phyloP scores from a whole-genome alignment of 495 filamentous ascomycete species.

The Aspergillus steynii region DNA sequence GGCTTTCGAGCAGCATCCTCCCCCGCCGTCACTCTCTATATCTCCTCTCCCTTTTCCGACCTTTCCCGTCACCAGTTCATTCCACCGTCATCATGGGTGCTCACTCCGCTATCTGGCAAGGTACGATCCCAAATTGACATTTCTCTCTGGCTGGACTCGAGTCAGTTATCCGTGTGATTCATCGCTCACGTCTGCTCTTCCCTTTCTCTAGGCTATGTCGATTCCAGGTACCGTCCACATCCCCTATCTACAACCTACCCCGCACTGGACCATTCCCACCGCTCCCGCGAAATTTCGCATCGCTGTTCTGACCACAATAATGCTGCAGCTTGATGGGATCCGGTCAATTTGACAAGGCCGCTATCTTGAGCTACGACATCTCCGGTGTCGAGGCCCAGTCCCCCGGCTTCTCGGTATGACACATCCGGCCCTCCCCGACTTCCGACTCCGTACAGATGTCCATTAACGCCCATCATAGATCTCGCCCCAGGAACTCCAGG shows the following conservation, averaged over 20 bases:
- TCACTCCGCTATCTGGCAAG: constrained; percentile 56
- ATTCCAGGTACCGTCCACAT: constrained; percentile 57
- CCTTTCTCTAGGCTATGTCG: constrained; percentile 58
- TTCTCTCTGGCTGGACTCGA: background rate
- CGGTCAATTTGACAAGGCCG: constrained; percentile 82
- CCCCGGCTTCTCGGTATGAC: constrained; percentile 68
- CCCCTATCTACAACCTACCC: constrained; percentile 17
- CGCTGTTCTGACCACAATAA: constrained; percentile 19
- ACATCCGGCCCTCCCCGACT: constrained; percentile 5
- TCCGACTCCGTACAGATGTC: constrained; percentile 9
- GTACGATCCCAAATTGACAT: constrained; percentile 35
- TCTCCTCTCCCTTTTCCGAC: constrained; percentile 13
- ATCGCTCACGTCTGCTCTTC: constrained; percentile 22
- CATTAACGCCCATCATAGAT: constrained; percentile 29
- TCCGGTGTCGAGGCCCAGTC: constrained; percentile 82
- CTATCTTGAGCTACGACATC: constrained; percentile 79
- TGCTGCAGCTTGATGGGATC: constrained; percentile 72
- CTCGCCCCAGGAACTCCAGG: constrained; percentile 40
- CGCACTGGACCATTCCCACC: constrained; percentile 13
- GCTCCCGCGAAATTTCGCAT: constrained; percentile 13
- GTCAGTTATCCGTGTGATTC: background rate
- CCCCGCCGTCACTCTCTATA: constrained; percentile 6
- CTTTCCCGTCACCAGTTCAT: constrained; percentile 20
- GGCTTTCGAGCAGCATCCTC: background rate
- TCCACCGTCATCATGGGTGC: constrained; percentile 38